Evolutionary conservation across 495 filamentous ascomycete species (phyloP).

Genomic region (Penicillium cataractarum): DNA sequence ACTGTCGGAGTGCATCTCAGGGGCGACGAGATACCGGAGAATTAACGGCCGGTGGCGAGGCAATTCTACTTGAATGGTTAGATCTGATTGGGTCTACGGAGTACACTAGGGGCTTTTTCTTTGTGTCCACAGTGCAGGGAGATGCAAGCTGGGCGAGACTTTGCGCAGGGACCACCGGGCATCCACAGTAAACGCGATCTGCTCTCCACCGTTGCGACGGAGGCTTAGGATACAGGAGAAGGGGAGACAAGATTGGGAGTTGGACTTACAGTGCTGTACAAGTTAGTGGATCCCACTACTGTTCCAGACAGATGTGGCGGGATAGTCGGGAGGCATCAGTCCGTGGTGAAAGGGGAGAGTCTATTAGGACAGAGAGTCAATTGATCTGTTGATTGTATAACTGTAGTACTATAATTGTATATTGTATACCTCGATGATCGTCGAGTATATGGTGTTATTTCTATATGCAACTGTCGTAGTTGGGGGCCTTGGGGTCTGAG

Average conservation of each 20-base stretch:
- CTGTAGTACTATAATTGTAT: no score
- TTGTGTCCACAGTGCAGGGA: no score
- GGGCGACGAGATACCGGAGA: neutral
- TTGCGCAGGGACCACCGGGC: neutral
- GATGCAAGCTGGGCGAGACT: neutral
- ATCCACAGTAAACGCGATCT: neutral
- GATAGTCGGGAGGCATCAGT: neutral
- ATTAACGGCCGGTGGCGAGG: conserved; percentile 8
- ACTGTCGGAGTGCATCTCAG: neutral
- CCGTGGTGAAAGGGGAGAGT: neutral
- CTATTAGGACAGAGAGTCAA: neutral
- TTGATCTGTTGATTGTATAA: neutral
- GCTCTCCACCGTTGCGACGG: neutral
- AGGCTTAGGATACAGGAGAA: neutral
- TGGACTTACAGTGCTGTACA: neutral
- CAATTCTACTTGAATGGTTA: neutral
- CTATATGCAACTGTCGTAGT: neutral
- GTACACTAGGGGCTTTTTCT: no score
- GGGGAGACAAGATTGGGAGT: neutral
- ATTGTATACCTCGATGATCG: no score
- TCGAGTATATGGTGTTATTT: no score
- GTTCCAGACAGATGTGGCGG: conserved; percentile 1
- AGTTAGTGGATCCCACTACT: neutral
- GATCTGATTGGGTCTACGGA: neutral
- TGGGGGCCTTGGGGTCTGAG: neutral